Conservation (phyloP, 768 basidiomycete genomes). For the Calvatia gigantea region DNA sequence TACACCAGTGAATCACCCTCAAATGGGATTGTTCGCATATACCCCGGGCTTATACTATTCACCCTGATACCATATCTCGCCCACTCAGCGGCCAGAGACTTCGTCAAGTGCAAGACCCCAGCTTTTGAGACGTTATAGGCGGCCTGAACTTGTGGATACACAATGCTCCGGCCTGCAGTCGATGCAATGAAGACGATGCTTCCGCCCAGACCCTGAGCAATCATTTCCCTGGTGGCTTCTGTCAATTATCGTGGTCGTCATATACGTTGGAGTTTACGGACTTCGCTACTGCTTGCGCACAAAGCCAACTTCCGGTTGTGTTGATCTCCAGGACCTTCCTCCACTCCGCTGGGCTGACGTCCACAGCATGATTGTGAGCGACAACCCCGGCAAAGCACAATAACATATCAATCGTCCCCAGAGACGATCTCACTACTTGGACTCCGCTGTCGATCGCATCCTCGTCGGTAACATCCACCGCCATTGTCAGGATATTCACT, state of each 20-base stretch:
- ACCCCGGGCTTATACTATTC: slow-evolving; percentile 41
- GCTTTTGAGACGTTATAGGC: slow-evolving; percentile 42
- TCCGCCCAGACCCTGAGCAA: slow-evolving; percentile 35
- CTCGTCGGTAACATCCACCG: slow-evolving; percentile 36
- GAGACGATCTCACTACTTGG: slow-evolving; percentile 18
- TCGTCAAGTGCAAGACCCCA: slow-evolving; percentile 34
- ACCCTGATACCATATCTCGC: slow-evolving; percentile 37
- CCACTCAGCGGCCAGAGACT: slow-evolving; percentile 40
- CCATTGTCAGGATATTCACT: slow-evolving; percentile 27
- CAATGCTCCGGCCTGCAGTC: slow-evolving; percentile 37
- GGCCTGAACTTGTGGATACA: slow-evolving; percentile 39
- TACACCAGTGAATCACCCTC: slow-evolving; percentile 27
- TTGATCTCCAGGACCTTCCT: slow-evolving; percentile 36
- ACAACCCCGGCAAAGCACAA: slow-evolving; percentile 43
- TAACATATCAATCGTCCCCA: slow-evolving; percentile 34
- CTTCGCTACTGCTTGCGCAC: slow-evolving; percentile 39
- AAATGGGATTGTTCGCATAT: slow-evolving; percentile 41
- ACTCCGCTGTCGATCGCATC: slow-evolving; percentile 23
- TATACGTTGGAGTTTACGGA: not conserved
- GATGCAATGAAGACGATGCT: slow-evolving; percentile 41
- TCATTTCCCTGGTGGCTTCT: slow-evolving; percentile 31
- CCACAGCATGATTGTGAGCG: slow-evolving; percentile 27
- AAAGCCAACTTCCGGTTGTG: slow-evolving; percentile 42
- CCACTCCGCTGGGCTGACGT: slow-evolving; percentile 31
- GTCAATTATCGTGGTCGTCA: not conserved